Conservation (phyloP, 768 basidiomycete species). For the Phanerodontia chrysosporium region DNA sequence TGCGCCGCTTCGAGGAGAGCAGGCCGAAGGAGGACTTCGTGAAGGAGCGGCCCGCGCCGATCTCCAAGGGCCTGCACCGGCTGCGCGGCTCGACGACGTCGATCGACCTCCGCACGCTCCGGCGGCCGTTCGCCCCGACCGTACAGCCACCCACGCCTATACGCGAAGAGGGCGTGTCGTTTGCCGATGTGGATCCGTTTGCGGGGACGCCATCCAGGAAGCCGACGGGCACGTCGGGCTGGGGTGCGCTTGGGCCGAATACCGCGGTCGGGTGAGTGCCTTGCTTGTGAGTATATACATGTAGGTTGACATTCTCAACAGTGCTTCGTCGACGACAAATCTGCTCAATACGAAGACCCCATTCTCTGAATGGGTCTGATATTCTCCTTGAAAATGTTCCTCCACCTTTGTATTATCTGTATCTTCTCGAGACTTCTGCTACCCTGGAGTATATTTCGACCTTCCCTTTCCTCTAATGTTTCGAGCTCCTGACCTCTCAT, state of each 20-base stretch:
- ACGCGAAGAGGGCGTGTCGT: not conserved
- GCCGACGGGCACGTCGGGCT: too few relatives aligned
- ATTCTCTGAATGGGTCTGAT: not conserved
- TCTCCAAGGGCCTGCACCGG: slow-evolving; percentile 17
- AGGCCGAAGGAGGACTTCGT: not conserved
- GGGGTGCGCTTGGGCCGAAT: not conserved
- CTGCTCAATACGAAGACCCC: not conserved
- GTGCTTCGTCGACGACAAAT: not conserved
- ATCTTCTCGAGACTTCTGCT: too few relatives aligned
- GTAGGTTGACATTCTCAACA: not conserved
- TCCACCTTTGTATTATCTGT: too few relatives aligned
- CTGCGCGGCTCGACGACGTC: slow-evolving; percentile 25
- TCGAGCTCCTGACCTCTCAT: too few relatives aligned
- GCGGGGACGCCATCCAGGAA: not conserved
- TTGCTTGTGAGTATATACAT: not conserved
- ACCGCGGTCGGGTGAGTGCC: not conserved
- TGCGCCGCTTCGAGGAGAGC: slow-evolving; percentile 7
- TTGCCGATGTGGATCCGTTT: not conserved
- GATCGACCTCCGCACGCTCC: slow-evolving; percentile 19
- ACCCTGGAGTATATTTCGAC: too few relatives aligned
- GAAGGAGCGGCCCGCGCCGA: slow-evolving; percentile 17
- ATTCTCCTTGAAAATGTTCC: too few relatives aligned
- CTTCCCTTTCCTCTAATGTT: too few relatives aligned
- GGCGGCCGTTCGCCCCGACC: slow-evolving; percentile 1
- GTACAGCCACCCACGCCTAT: slow-evolving; percentile 4